Percentiles rank a stretch among this genome's conserved stretches.
phyloP scores from a whole-genome alignment of 169 alveolate species.

The Plasmodium knowlesi region DNA sequence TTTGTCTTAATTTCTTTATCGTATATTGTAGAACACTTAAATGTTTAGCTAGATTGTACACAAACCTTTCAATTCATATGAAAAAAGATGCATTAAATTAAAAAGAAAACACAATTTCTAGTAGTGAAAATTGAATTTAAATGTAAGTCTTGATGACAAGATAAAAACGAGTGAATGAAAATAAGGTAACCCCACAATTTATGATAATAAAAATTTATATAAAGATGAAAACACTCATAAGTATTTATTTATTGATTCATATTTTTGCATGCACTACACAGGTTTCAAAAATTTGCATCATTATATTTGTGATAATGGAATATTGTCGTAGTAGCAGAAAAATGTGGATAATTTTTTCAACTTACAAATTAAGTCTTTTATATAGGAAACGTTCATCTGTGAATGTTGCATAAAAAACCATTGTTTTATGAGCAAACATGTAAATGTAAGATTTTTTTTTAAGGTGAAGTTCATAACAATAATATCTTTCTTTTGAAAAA shows the following conservation, averaged over 20 bases:
- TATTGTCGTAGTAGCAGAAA: background rate
- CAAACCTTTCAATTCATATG: background rate
- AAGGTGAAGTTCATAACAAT: background rate
- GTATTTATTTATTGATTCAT: background rate
- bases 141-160: background rate
- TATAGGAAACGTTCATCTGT: background rate
- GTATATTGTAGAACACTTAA: background rate
- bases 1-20: background rate
- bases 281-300: background rate
- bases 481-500: background rate
- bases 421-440: background rate
- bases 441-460: background rate
- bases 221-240: background rate
- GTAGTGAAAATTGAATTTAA: background rate
- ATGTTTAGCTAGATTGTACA: background rate
- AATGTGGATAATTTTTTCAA: background rate
- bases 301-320: background rate
- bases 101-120: background rate
- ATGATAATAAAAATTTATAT: background rate
- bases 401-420: background rate
- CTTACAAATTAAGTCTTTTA: slow-evolving; percentile 2
- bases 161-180: background rate
- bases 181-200: background rate
- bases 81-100: background rate
- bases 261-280: background rate